These are phyloP conservation scores for Arthrinium phaeospermum DNA, from an alignment of 2,329 filamentous ascomycete genomes.

Conservation along the genomic window DNA sequence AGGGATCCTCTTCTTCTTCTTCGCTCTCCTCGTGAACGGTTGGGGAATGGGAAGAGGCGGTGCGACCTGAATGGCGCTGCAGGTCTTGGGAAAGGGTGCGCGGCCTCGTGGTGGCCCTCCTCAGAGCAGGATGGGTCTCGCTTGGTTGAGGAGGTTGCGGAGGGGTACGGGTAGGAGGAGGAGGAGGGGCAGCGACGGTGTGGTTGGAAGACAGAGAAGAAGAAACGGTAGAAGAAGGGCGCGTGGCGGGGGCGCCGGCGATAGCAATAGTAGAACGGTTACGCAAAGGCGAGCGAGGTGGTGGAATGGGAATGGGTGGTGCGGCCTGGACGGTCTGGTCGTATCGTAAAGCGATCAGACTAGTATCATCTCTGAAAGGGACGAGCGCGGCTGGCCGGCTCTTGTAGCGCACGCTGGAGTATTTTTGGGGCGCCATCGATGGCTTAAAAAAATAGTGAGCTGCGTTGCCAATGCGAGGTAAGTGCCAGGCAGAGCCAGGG, in stretches of 20 bases:
- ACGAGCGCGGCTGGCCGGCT: slow-evolving; percentile 43
- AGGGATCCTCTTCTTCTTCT: slow-evolving; percentile 42
- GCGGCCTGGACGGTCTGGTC: slow-evolving; percentile 64
- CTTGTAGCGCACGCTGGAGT: slow-evolving; percentile 50
- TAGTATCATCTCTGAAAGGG: slow-evolving; percentile 54
- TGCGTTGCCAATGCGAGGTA: slow-evolving; percentile 12
- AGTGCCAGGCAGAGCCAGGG: not conserved
- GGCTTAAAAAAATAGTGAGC: not conserved
- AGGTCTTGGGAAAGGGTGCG: slow-evolving; percentile 45
- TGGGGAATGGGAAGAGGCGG: slow-evolving; percentile 41
- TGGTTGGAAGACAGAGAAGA: slow-evolving; percentile 27
- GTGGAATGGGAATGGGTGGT: slow-evolving; percentile 60
- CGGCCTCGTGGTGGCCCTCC: slow-evolving; percentile 44
- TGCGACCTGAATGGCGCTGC: slow-evolving; percentile 63
- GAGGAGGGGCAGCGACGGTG: slow-evolving; percentile 27
- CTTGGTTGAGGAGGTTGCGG: slow-evolving; percentile 47
- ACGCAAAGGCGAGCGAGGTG: slow-evolving; percentile 47
- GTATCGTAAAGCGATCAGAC: slow-evolving; percentile 62
- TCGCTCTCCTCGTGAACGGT: slow-evolving; percentile 49
- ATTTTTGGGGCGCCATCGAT: slow-evolving; percentile 46
- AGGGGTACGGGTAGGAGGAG: slow-evolving; percentile 27
- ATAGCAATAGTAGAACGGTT: slow-evolving; percentile 21
- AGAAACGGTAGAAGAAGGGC: slow-evolving; percentile 1
- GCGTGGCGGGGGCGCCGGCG: not conserved
- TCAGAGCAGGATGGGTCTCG: slow-evolving; percentile 61